These are phyloP conservation scores for Rusavskia elegans DNA, from an alignment of 495 filamentous ascomycete species.

Conservation along the genomic window DNA sequence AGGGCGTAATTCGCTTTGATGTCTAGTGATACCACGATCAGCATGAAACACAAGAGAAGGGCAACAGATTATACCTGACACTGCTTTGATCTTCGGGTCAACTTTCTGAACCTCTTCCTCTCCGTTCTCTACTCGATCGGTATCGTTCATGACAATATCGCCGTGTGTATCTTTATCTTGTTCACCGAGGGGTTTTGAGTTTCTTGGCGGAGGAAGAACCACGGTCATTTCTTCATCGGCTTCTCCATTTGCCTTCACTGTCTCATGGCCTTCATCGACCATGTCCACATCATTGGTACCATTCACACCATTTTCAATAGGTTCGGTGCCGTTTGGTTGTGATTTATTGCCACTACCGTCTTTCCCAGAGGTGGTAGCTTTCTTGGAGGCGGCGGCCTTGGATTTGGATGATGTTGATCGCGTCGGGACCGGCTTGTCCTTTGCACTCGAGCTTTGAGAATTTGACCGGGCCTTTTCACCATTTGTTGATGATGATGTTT, in stretches of 20 bases:
- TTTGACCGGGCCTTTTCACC: conserved; percentile 36
- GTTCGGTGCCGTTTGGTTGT: conserved; percentile 54
- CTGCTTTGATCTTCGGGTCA: conserved; percentile 48
- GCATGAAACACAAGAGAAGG: no score
- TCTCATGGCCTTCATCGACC: conserved; percentile 55
- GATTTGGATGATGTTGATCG: conserved; percentile 26
- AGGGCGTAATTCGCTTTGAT: conserved; percentile 87
- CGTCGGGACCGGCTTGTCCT: conserved; percentile 31
- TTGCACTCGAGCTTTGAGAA: conserved; percentile 34
- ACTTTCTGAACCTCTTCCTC: conserved; percentile 35
- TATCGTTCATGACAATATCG: conserved; percentile 59
- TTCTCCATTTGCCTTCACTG: conserved; percentile 46
- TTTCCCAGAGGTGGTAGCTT: conserved; percentile 21
- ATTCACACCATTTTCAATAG: conserved; percentile 59
- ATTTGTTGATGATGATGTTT: conserved; percentile 40
- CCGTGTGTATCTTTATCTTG: conserved; percentile 46
- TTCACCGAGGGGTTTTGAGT: conserved; percentile 46
- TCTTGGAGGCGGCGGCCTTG: conserved; percentile 31
- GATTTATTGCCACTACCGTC: conserved; percentile 50
- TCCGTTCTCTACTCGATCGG: conserved; percentile 25
- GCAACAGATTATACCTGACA: conserved; percentile 30
- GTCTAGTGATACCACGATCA: conserved; percentile 32
- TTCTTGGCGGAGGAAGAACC: conserved; percentile 66
- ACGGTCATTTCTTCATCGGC: conserved; percentile 76
- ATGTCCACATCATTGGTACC: conserved; percentile 69